Base-by-base conservation (phyloP, 306 rosid genomes). In the Carpinus viminea region DNA sequence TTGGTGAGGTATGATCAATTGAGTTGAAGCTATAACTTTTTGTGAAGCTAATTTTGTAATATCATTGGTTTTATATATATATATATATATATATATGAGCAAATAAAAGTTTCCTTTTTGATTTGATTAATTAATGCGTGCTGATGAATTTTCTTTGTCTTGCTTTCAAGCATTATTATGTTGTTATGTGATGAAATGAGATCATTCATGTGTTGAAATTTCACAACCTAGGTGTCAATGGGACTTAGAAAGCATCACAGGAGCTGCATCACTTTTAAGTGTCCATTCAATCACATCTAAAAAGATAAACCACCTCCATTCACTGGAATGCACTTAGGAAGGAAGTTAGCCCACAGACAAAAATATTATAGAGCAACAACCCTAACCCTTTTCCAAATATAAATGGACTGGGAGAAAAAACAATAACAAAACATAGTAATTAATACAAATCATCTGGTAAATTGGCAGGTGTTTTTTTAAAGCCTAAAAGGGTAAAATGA, bases 251-350 rank as follows among this genome's bases (percentile, higher is more conserved):
- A 66, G 56, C 76, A 74, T 26, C 70, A 68, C 52, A 59, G 59
- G 69, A 73, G 72, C 86, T 86, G 86, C 86, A 86, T 81, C 69
- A 82, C 81, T 83, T 48, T 48, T 77, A 74, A 79, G 88, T 78
- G 88, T 85, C 89, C 72, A 78, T 74, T 85, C 91, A 75, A 74
- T 83, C 88, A 87, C 81, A 57, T 89, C 85, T 83, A 48, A 60
- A 87, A 79, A 83, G 86, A 80, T 85, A 72, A 81, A 68, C 61
- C 60, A 80, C 81, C 78, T 41, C 73, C 83, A 76, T 76, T 62
- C 51, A 80, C 60, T 62, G 75, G 75, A 68, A 72, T 79, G 68
- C 86, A 64, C 73, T 80, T 72, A 24, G 75, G 68, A 73, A 66
- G 43, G 68, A 73, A 66, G 43, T 31, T 64, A 62, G 10, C 66